Conservation (phyloP, 257 asterid species). For the Fraxinus cuspidata region DNA sequence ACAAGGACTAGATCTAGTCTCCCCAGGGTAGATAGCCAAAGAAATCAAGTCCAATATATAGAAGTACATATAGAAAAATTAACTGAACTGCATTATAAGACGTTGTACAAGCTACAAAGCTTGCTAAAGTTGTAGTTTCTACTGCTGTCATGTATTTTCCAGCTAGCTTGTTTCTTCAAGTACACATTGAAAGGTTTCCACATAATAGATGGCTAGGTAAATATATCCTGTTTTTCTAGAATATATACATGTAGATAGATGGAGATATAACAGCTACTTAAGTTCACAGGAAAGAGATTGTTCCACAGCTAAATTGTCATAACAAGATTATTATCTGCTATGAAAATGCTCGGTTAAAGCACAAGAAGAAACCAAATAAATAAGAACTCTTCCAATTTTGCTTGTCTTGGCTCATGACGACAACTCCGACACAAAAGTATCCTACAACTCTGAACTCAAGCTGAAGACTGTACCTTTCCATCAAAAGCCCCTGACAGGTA, state of each 20-base stretch:
- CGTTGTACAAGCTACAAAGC: conserved; percentile 14
- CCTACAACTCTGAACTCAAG: not conserved
- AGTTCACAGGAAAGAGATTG: not conserved
- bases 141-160: not conserved
- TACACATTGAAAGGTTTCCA: too few relatives aligned
- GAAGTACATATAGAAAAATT: conserved; percentile 14
- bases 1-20: conserved; percentile 22
- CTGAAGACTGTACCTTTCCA: conserved; percentile 5
- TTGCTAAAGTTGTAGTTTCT: conserved; percentile 11
- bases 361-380: conserved; percentile 9
- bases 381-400: conserved; percentile 9
- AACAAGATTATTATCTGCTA: not conserved
- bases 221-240: conserved; percentile 18
- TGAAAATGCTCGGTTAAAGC: conserved; percentile 3
- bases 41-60: conserved; percentile 1
- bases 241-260: conserved; percentile 9
- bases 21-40: conserved; percentile 16
- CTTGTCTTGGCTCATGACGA: conserved; percentile 11
- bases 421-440: conserved; percentile 7
- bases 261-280: not conserved
- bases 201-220: not conserved
- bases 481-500: conserved; percentile 9
- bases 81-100: not conserved
- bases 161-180: not conserved
- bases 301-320: not conserved